Conservation (phyloP, 352 stramenopile species). For the Pythium dissimile region DNA sequence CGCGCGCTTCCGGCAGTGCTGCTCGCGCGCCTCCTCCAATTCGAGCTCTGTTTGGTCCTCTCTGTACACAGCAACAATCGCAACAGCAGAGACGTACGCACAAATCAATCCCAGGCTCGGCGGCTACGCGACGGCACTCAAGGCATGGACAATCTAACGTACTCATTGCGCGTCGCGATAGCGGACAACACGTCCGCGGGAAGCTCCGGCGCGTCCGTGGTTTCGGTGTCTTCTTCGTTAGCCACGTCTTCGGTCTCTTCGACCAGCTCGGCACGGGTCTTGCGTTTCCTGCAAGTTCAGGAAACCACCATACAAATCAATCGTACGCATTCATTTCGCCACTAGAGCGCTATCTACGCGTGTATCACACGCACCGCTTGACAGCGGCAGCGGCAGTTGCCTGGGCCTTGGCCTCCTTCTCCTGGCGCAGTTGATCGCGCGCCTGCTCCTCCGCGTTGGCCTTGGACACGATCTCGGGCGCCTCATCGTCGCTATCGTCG, state of each 20-base stretch:
- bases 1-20: slow-evolving; percentile 17
- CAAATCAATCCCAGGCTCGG: background rate
- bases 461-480: slow-evolving; percentile 76
- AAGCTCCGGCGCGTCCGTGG: slow-evolving; percentile 39
- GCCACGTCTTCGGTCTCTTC: slow-evolving; percentile 9
- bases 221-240: slow-evolving; percentile 18
- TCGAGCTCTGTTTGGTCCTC: slow-evolving; percentile 52
- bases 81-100: background rate
- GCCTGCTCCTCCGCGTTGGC: slow-evolving; percentile 55
- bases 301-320: background rate
- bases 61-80: slow-evolving; percentile 15
- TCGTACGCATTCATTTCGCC: background rate
- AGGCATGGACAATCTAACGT: slow-evolving; percentile 8
- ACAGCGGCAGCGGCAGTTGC: slow-evolving; percentile 23
- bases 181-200: slow-evolving; percentile 60
- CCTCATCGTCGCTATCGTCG: slow-evolving; percentile 65
- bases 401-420: slow-evolving; percentile 50
- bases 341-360: background rate
- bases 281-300: slow-evolving; percentile 35
- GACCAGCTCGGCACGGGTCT: slow-evolving; percentile 19
- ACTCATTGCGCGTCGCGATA: slow-evolving; percentile 62
- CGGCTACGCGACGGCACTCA: background rate
- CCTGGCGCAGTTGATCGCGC: slow-evolving; percentile 41
- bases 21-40: slow-evolving; percentile 27
- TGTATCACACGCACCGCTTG: slow-evolving; percentile 49